Evolutionary conservation across 305 asterid species (phyloP).

Genomic region (Fraxinus velutina): DNA sequence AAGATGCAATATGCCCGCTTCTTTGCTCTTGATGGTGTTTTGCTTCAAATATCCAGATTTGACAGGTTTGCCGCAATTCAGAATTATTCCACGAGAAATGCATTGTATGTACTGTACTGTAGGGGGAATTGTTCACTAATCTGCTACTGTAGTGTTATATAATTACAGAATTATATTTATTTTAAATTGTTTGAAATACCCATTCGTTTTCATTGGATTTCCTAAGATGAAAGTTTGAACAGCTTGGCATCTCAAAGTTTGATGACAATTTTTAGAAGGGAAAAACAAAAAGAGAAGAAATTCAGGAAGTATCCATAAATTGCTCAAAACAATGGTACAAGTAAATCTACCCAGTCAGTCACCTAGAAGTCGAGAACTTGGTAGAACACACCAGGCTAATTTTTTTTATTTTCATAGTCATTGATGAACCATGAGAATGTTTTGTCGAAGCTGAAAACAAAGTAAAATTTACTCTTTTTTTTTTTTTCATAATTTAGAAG

Average conservation of each 20-base stretch:
- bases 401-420: not conserved
- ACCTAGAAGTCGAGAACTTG: not conserved
- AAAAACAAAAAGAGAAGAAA: not conserved
- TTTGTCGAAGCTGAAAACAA: not conserved
- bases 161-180: no score
- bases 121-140: not conserved
- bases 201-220: not conserved
- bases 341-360: not conserved
- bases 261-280: not conserved
- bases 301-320: not conserved
- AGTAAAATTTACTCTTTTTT: not conserved
- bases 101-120: no score
- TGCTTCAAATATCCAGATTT: not conserved
- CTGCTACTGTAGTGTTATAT: not conserved
- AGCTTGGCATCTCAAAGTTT: not conserved
- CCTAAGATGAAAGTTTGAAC: not conserved
- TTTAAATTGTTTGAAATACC: not conserved
- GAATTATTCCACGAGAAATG: not conserved
- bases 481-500: not conserved
- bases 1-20: slow-evolving; percentile 8
- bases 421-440: not conserved
- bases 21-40: not conserved
- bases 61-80: not conserved
- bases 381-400: not conserved
- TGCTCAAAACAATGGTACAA: not conserved